Conservation (phyloP, 352 stramenopile species). For the Phytophthora cajani region DNA sequence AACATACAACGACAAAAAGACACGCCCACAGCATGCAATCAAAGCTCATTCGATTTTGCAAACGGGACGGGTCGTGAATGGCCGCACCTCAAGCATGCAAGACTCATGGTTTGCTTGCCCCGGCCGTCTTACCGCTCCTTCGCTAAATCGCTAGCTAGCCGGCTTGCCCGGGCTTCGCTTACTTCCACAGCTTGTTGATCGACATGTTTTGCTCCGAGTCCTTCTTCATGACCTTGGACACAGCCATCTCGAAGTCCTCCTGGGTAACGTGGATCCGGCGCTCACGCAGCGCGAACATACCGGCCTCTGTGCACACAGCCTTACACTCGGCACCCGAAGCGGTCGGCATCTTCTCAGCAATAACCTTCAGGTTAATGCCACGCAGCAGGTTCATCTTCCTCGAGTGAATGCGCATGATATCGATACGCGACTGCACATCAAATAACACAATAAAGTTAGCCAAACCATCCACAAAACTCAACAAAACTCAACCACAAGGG, state of each 20-base stretch:
- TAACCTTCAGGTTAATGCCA: slow-evolving; percentile 98
- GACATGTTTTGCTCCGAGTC: slow-evolving; percentile 98
- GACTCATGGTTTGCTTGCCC: background rate
- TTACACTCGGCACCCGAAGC: slow-evolving; percentile 99
- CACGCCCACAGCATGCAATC: slow-evolving; percentile 13
- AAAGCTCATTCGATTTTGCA: slow-evolving; percentile 43
- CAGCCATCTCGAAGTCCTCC: slow-evolving; percentile 99
- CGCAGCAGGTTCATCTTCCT: slow-evolving; percentile 99
- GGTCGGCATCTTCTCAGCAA: slow-evolving; percentile 99
- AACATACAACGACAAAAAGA: slow-evolving; percentile 13
- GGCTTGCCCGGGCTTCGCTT: slow-evolving; percentile 37
- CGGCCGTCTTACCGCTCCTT: slow-evolving; percentile 14
- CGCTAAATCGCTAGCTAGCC: slow-evolving; percentile 17
- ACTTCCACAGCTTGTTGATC: slow-evolving; percentile 99
- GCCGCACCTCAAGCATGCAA: background rate
- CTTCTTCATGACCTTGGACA: slow-evolving; percentile 99
- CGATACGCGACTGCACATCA: slow-evolving; percentile 85
- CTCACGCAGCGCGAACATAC: slow-evolving; percentile 99
- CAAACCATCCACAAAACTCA: background rate
- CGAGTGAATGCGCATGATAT: slow-evolving; percentile 99
- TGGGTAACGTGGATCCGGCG: slow-evolving; percentile 99
- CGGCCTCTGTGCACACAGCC: slow-evolving; percentile 98
- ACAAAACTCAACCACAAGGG: background rate
- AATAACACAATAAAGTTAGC: slow-evolving; percentile 20
- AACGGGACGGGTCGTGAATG: slow-evolving; percentile 5